These are phyloP conservation scores for Beauveria bassiana DNA, from an alignment of 2,329 filamentous ascomycete genomes.

Conservation along the genomic window DNA sequence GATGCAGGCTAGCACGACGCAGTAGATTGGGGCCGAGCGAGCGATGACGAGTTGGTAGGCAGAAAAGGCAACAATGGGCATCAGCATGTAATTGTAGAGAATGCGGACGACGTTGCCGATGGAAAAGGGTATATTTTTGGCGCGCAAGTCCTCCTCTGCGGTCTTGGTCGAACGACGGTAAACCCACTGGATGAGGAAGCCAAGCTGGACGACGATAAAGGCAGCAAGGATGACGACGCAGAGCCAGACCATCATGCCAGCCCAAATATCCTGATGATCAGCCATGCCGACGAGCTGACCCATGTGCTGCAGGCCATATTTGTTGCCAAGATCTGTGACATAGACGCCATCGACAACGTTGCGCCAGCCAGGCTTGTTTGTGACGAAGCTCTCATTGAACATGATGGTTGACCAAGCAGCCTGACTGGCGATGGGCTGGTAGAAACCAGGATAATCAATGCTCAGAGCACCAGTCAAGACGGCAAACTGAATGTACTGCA, in stretches of 20 bases:
- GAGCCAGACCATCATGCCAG: conserved; percentile 88
- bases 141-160: conserved; percentile 76
- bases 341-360: conserved; percentile 83
- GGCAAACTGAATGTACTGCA: conserved; percentile 94
- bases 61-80: conserved; percentile 80
- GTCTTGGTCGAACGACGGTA: conserved; percentile 63
- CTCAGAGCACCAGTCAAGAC: conserved; percentile 81
- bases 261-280: conserved; percentile 75
- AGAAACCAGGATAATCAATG: conserved; percentile 87
- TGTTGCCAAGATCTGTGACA: conserved; percentile 54
- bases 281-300: conserved; percentile 78
- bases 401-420: conserved; percentile 82
- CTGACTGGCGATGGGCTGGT: conserved; percentile 83
- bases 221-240: conserved; percentile 65
- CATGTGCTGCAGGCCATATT: conserved; percentile 69
- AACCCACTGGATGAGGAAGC: conserved; percentile 70
- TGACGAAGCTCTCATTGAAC: conserved; percentile 88
- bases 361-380: conserved; percentile 54
- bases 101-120: conserved; percentile 73
- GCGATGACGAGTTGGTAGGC: conserved; percentile 86
- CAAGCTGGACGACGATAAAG: conserved; percentile 64
- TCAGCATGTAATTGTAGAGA: conserved; percentile 84
- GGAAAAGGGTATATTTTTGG: conserved; percentile 87
- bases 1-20: conserved; percentile 67
- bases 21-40: conserved; percentile 55